These are phyloP conservation scores for Eucalyptus paniculata DNA, from an alignment of 345 rosid genomes.

Conservation along the genomic window DNA sequence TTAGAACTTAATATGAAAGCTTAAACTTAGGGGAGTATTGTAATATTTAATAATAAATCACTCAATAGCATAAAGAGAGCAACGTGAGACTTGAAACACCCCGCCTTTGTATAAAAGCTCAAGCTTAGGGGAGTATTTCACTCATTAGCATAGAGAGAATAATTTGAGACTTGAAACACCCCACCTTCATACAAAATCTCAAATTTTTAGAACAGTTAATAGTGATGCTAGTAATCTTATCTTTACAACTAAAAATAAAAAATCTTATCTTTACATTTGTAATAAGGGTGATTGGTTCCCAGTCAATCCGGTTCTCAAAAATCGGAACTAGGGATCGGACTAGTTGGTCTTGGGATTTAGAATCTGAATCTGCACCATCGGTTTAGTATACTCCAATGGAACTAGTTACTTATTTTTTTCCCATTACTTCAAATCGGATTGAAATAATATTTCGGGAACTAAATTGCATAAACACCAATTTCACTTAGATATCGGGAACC, in stretches of 20 bases:
- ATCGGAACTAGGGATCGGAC: accelerated
- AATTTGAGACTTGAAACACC: background rate
- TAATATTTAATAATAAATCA: too few relatives aligned
- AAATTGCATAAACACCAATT: accelerated
- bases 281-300: too few relatives aligned
- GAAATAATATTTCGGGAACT: accelerated
- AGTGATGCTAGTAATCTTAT: too few relatives aligned
- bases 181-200: background rate
- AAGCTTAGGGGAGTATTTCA: background rate
- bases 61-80: background rate
- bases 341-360: accelerated
- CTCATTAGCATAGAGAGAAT: background rate
- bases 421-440: too few relatives aligned
- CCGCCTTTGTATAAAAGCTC: background rate
- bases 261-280: too few relatives aligned
- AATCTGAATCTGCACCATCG: accelerated
- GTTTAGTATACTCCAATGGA: too few relatives aligned
- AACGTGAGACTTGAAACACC: background rate
- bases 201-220: too few relatives aligned
- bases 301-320: accelerated
- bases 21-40: background rate
- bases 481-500: too few relatives aligned
- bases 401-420: too few relatives aligned
- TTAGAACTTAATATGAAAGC: background rate
- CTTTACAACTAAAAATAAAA: too few relatives aligned